Evolutionary conservation across 257 asterid species (phyloP).

Genomic region (Ligustrum vulgare): DNA sequence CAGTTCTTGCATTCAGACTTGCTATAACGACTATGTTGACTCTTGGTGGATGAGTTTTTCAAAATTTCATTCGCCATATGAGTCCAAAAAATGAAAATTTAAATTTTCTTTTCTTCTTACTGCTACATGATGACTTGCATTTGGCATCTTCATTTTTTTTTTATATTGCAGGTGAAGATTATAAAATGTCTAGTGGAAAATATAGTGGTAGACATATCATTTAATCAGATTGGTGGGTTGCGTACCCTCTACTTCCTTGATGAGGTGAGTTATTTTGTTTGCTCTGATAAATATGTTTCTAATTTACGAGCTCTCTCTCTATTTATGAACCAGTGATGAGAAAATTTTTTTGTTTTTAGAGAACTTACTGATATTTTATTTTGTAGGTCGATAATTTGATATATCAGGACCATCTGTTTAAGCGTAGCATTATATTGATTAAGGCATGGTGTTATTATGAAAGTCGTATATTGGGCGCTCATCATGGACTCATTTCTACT

Average conservation of each 20-base stretch:
- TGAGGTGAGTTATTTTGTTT: constrained; percentile 55
- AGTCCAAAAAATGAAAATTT: neutral
- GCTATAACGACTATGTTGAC: neutral
- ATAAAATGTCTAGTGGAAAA: constrained; percentile 87
- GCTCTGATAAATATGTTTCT: constrained; percentile 7
- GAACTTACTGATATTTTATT: constrained; percentile 13
- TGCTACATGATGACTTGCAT: neutral
- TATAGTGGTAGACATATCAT: constrained; percentile 88
- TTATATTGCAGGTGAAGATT: constrained; percentile 67
- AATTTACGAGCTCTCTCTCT: constrained; percentile 10
- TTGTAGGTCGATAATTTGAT: constrained; percentile 76
- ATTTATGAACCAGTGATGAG: constrained; percentile 6
- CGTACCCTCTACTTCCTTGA: constrained; percentile 93
- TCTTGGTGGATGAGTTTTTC: neutral
- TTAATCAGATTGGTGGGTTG: constrained; percentile 88
- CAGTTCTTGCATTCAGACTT: neutral
- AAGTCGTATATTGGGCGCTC: constrained; percentile 90
- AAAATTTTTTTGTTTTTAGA: constrained; percentile 14
- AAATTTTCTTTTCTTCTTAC: neutral
- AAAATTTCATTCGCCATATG: neutral
- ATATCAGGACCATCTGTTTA: constrained; percentile 70
- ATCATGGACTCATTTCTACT: constrained; percentile 87
- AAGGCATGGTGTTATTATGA: constrained; percentile 97
- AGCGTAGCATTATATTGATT: constrained; percentile 84
- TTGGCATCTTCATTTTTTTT: neutral